phyloP scores from a whole-genome alignment of 139 green algal genomes.

The Coccomyxa sp. region DNA sequence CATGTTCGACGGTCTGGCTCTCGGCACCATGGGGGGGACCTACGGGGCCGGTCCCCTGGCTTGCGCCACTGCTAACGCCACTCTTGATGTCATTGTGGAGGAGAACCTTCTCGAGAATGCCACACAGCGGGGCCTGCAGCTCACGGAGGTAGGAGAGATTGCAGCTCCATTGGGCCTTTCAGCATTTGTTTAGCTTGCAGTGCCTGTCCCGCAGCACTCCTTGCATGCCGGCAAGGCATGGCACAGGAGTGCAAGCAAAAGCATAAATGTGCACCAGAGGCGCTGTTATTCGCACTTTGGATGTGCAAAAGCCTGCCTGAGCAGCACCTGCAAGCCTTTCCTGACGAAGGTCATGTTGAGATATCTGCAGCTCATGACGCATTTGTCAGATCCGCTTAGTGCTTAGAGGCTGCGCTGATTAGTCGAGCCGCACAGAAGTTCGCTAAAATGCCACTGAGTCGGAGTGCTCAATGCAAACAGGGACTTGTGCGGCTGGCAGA shows the following conservation, averaged over 20 bases:
- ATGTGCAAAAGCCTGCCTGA: background rate
- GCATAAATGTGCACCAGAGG: too few species aligned
- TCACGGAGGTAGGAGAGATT: too few species aligned
- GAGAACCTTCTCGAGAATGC: constrained; percentile 75
- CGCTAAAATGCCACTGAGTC: background rate
- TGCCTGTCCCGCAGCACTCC: too few species aligned
- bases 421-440: background rate
- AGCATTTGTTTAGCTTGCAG: too few species aligned
- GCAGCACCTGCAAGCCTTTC: background rate
- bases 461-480: background rate
- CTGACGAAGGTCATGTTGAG: background rate
- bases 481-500: constrained; percentile 13
- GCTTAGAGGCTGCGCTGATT: too few species aligned
- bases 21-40: constrained; percentile 46
- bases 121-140: constrained; percentile 48
- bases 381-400: too few species aligned
- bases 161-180: too few species aligned
- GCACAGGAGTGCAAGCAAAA: too few species aligned
- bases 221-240: too few species aligned
- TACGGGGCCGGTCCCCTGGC: constrained; percentile 68
- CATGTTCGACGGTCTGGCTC: constrained; percentile 27
- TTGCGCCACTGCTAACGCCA: constrained; percentile 60
- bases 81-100: constrained; percentile 66
- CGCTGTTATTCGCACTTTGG: too few species aligned
- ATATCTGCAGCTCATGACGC: background rate